Evolutionary conservation across 805 yeast species (phyloP), one percentile per base, ranked within the genome.

Genomic region (Limtongia smithiae): DNA sequence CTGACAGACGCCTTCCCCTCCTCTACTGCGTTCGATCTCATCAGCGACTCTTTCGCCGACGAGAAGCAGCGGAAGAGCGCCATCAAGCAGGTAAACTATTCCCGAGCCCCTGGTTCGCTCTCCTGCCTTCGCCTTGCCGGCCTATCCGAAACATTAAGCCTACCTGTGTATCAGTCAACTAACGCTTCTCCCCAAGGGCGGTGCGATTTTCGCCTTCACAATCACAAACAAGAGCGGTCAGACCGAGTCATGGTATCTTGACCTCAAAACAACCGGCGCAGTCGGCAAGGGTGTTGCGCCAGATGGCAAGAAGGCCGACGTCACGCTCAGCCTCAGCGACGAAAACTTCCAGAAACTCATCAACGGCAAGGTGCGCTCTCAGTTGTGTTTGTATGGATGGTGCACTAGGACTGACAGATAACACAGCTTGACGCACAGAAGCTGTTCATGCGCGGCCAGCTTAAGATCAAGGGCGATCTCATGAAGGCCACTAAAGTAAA

Each of bases 381-480:
- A 7, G 8, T 33, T 33, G 8, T 33, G 21, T 15, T 33, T 33
- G 37, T 11, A 11, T 18, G 37, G 6, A 8, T 33, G 11, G 6
- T 7, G 12, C 21, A 9, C 21, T n/a, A n/a, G n/a, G n/a, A n/a
- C n/a, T n/a, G n/a, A n/a, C n/a, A 6, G 18, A 7, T 12, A 11
- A 6, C 12, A 18, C 20, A 52, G 57, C 81, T 88, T 57, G 83
- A 82, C 67, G 87, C 95, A 40, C 95, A 87, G 70, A 82, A 81
- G 71, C 76, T 87, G 63, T 87, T 85, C 68, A 79, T 87, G 84
- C 71, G 77, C 61, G 95, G 96, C 36, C 83, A 83, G 69, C 78
- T 87, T 68, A 86, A 85, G 76, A 82, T 87, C 57, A 85, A 82
- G 74, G 95, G 95, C 58, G 85, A 88, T 72, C 83, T 87, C 71